Conservation (phyloP, 2,329 filamentous ascomycete species). For the Penicillium sp. region DNA sequence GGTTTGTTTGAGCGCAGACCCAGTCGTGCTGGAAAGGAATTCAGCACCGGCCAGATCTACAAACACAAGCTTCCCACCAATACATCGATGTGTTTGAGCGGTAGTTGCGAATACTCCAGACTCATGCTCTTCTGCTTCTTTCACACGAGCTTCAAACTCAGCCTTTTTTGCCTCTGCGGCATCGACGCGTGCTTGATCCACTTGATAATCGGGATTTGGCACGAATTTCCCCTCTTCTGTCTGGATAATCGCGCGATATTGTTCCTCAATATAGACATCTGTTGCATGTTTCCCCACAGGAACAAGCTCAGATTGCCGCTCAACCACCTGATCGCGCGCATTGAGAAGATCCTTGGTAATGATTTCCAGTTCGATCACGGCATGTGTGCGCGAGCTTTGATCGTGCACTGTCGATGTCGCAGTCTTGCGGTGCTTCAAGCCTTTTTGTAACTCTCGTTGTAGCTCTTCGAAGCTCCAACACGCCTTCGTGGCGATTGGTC, state of each 20-base stretch:
- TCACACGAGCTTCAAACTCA: constrained; percentile 36
- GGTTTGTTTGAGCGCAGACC: constrained; percentile 30
- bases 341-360: constrained; percentile 39
- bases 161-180: constrained; percentile 42
- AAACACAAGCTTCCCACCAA: constrained; percentile 48
- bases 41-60: constrained; percentile 50
- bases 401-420: constrained; percentile 46
- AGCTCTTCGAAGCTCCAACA: constrained; percentile 41
- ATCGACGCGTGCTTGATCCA: constrained; percentile 43
- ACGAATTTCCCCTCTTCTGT: constrained; percentile 35
- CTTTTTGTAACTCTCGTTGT: constrained; percentile 28
- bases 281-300: constrained; percentile 47
- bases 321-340: constrained; percentile 40
- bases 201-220: constrained; percentile 36
- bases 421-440: constrained; percentile 33
- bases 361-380: constrained; percentile 46
- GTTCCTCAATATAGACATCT: constrained; percentile 44
- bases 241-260: constrained; percentile 31
- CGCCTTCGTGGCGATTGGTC: constrained; percentile 33
- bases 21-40: constrained; percentile 38
- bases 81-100: constrained; percentile 25
- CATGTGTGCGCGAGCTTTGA: constrained; percentile 49
- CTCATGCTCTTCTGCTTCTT: constrained; percentile 37
- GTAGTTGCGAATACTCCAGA: constrained; percentile 22
- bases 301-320: constrained; percentile 48